Evolutionary conservation across 73 alveolate species (phyloP).

Genomic region (Paramecium tetraurelia): DNA sequence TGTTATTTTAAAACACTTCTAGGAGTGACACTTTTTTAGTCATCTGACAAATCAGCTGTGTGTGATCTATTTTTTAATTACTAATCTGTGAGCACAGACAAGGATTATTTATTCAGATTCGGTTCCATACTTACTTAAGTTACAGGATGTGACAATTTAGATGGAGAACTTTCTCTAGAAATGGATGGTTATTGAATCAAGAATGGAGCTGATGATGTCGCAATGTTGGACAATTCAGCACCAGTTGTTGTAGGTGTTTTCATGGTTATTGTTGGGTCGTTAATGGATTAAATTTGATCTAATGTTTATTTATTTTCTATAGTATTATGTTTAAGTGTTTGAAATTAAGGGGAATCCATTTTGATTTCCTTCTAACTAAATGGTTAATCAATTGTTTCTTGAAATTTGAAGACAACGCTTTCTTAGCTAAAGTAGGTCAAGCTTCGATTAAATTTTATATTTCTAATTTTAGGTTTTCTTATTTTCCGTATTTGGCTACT

Average conservation of each 20-base stretch:
- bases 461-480: background rate
- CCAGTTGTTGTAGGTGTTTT: background rate
- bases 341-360: background rate
- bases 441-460: background rate
- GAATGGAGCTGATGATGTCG: background rate
- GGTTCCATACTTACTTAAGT: slow-evolving; percentile 15
- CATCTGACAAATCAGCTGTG: slow-evolving; percentile 37
- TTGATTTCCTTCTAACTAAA: background rate
- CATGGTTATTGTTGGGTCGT: background rate
- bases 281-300: background rate
- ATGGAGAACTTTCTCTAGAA: background rate
- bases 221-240: background rate
- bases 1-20: background rate
- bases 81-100: background rate
- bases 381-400: background rate
- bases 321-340: background rate
- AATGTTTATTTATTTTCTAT: background rate
- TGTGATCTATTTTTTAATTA: background rate
- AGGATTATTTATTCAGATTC: background rate
- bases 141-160: background rate
- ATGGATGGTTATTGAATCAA: background rate
- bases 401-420: background rate
- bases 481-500: background rate
- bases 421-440: background rate
- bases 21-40: slow-evolving; percentile 40